Base-by-base conservation (phyloP, 257 asterid genomes). In the Lycium ferocissimum region DNA sequence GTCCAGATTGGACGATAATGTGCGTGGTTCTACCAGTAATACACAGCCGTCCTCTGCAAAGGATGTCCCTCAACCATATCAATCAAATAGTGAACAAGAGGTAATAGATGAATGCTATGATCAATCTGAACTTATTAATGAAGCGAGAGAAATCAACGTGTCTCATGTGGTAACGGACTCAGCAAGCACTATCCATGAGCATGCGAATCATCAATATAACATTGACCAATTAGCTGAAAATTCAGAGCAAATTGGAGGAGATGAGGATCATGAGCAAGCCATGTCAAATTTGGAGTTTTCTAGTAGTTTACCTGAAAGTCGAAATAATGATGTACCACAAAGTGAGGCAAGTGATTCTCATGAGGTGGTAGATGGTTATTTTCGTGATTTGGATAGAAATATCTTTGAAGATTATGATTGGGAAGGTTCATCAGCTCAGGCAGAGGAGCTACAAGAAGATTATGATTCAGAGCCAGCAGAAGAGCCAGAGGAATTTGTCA, bases 1-100 rank as follows among this genome's bases (percentile, higher is more conserved):
- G 79, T 94, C 98, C 79, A 93, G 90, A 89, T 70, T 90, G 91
- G 95, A 89, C 81, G 88, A 62, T 83, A 83, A 90, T 83, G 85
- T 88, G 71, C 83, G 87, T 54, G 73, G 86, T 79, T 89, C 90
- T 20, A 84, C 58, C 54, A 86, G 87, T 80, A 86, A 37, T 78
- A 57, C 82, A 35, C 91, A 80, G 83, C 70, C 83, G 35, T 92
- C 70, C 80, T 89, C 83, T 65, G 92, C 89, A 79, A 75, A 69
- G 84, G 82, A 58, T 63, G 71, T 9, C 53, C 38, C 56, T 18
- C 76, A 69, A 62, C 81, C 80, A 20, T 70, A 63, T 49, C 88
- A 87, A 38, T 47, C 75, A 18, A 83, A 85, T 62, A 80, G 45
- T 58, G 87, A 20, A 66, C 89, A 58, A 79, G 90, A 85, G 87